These are phyloP conservation scores for Lentinula sp. DNA, from an alignment of 768 basidiomycete species.

Conservation along the genomic window DNA sequence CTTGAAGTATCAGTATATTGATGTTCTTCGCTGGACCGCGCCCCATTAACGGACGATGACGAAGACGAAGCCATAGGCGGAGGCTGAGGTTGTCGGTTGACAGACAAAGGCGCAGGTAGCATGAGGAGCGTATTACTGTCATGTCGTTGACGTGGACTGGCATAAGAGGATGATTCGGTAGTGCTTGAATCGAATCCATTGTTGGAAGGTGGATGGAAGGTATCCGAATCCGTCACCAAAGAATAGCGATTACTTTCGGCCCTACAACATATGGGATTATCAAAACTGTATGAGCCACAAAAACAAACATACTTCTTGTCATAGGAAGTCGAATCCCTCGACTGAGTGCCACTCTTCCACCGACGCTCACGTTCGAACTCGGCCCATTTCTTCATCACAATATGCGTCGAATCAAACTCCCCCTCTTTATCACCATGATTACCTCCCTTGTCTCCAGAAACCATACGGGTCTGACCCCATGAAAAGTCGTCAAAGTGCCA, in stretches of 20 bases:
- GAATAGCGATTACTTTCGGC: constrained; percentile 59
- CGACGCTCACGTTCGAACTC: constrained; percentile 95
- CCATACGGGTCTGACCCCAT: constrained; percentile 91
- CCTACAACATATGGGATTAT: constrained; percentile 16
- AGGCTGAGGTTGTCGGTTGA: constrained; percentile 40
- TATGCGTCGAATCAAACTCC: constrained; percentile 93
- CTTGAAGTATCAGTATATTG: constrained; percentile 33
- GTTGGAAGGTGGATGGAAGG: constrained; percentile 48
- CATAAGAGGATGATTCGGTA: constrained; percentile 46
- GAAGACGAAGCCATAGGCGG: constrained; percentile 28
- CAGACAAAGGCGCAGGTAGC: constrained; percentile 69
- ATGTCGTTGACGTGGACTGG: constrained; percentile 46
- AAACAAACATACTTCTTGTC: constrained; percentile 33
- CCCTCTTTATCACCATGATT: constrained; percentile 93
- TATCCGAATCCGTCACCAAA: constrained; percentile 70
- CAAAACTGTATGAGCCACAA: constrained; percentile 9
- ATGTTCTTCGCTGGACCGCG: constrained; percentile 45
- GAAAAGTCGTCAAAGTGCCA: constrained; percentile 99
- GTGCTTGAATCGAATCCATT: constrained; percentile 54
- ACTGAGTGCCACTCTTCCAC: constrained; percentile 85
- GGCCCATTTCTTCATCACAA: constrained; percentile 98
- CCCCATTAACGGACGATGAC: constrained; percentile 35
- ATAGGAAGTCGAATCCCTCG: constrained; percentile 70
- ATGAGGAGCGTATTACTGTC: constrained; percentile 69
- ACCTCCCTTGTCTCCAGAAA: constrained; percentile 62